These are phyloP conservation scores for Millerozyma miso DNA, from an alignment of 805 yeast genomes.

Conservation along the genomic window DNA sequence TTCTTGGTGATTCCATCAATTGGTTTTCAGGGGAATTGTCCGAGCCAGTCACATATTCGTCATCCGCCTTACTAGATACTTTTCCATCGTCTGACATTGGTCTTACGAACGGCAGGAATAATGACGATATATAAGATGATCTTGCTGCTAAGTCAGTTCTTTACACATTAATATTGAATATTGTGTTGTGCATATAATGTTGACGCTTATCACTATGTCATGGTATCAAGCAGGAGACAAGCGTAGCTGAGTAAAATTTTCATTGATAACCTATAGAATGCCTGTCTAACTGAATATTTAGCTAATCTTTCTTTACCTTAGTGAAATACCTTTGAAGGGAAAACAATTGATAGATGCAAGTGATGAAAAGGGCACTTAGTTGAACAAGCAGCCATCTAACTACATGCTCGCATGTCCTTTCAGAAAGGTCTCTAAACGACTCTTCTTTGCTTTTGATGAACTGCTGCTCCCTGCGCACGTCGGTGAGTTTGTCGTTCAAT, in stretches of 20 bases:
- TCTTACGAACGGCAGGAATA: too few species aligned
- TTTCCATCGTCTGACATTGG: not conserved
- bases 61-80: not conserved
- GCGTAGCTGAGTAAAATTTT: too few species aligned
- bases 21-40: not conserved
- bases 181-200: not conserved
- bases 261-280: not conserved
- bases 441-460: constrained; percentile 26
- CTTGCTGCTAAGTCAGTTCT: not conserved
- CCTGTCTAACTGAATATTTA: not conserved
- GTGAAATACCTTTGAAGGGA: constrained; percentile 14
- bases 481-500: constrained; percentile 53
- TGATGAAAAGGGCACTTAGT: constrained; percentile 11
- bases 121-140: too few species aligned
- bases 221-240: too few species aligned
- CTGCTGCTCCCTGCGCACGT: constrained; percentile 62
- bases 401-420: constrained; percentile 19
- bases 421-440: constrained; percentile 21
- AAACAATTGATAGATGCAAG: constrained; percentile 19
- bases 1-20: constrained; percentile 5
- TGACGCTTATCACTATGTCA: too few species aligned
- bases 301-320: constrained; percentile 11
- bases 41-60: not conserved
- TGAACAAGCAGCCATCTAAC: constrained; percentile 20
- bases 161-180: too few species aligned